Percentiles rank a stretch among this genome's conserved stretches.
Evolutionary conservation across 2,329 filamentous ascomycete species (phyloP).

Genomic region (Aspergillus calidoustus): DNA sequence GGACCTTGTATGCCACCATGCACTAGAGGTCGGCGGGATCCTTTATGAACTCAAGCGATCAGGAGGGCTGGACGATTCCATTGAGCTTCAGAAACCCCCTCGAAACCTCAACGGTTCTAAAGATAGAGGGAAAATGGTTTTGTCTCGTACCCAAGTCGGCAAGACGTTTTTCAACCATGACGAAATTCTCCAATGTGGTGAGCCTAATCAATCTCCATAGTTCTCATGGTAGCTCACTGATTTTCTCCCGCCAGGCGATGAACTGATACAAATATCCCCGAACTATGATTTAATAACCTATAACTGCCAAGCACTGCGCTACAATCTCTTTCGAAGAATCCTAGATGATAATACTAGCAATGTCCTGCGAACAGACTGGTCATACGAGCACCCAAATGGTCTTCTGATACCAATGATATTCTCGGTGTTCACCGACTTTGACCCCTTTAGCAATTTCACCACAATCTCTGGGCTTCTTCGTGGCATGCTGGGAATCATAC

Average conservation of each 20-base stretch:
- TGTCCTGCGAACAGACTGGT: background rate
- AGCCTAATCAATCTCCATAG: background rate
- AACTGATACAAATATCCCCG: background rate
- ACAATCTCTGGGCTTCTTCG: background rate
- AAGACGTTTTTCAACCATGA: background rate
- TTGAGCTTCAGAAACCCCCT: background rate
- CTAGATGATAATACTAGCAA: background rate
- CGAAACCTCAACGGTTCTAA: background rate
- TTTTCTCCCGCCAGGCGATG: background rate
- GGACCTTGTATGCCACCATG: background rate
- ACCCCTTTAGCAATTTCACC: background rate
- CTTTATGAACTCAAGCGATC: background rate
- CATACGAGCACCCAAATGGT: background rate
- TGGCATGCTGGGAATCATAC: background rate
- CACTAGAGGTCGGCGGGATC: background rate
- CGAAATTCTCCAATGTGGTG: background rate
- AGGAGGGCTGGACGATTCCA: background rate
- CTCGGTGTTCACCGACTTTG: background rate
- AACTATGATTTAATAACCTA: background rate
- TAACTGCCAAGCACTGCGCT: background rate
- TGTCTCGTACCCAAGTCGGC: background rate
- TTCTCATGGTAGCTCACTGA: background rate
- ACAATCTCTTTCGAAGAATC: background rate
- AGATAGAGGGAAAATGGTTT: background rate
- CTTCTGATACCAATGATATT: background rate